Evolutionary conservation across 345 rosid genomes (phyloP).

Genomic region (Aurinia saxatilis): DNA sequence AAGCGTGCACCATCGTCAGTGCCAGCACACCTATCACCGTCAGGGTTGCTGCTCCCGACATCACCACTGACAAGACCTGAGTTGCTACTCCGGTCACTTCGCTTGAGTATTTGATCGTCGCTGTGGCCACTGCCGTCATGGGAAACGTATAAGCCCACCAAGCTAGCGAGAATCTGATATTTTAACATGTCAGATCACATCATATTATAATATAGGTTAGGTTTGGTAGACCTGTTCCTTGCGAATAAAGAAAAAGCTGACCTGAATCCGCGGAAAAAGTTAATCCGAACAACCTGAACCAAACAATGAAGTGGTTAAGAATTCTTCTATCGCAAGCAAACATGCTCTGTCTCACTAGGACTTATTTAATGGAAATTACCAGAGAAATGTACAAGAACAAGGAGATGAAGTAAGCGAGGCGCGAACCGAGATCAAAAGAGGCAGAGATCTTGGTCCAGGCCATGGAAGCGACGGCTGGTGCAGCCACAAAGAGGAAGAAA

Average conservation of each 20-base stretch:
- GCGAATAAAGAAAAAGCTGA: conserved; percentile 11
- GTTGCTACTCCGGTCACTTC: conserved; percentile 41
- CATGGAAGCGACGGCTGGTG: conserved; percentile 85
- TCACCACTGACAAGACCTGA: conserved; percentile 32
- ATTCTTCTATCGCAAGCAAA: conserved; percentile 13
- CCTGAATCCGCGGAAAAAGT: conserved; percentile 82
- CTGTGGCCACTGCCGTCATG: conserved; percentile 60
- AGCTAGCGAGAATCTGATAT: conserved; percentile 66
- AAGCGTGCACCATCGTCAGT: conserved; percentile 42
- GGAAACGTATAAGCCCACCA: conserved; percentile 99
- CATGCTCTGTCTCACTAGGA: not conserved
- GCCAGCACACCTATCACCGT: conserved; percentile 43
- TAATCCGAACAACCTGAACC: conserved; percentile 66
- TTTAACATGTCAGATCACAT: not conserved
- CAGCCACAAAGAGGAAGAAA: conserved; percentile 85
- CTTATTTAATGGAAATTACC: conserved; percentile 28
- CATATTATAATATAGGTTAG: not conserved
- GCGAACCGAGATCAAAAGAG: conserved; percentile 63
- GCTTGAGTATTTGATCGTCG: conserved; percentile 56
- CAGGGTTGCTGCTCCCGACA: conserved; percentile 43
- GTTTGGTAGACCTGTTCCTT: not conserved
- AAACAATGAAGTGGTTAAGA: not conserved
- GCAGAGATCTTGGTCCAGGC: conserved; percentile 78
- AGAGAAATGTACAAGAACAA: conserved; percentile 79
- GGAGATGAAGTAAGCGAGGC: conserved; percentile 80